Conservation (phyloP, 768 basidiomycete species). For the Rhodotorula taiwanensis region DNA sequence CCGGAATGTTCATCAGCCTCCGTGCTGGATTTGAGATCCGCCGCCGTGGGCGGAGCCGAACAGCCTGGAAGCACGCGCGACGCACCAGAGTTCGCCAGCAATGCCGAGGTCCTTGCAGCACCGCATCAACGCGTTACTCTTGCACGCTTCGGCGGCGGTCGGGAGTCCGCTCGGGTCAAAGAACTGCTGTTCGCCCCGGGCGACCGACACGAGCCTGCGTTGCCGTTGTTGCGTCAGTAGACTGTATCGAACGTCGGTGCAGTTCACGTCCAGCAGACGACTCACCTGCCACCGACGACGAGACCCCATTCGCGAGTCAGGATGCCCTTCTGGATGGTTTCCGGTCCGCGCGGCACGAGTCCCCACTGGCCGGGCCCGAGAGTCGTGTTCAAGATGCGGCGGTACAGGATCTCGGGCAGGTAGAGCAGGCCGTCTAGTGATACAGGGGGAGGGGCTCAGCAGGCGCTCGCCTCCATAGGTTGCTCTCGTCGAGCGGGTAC, state of each 20-base stretch:
- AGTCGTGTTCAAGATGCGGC: conserved; percentile 80
- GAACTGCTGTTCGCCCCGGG: conserved; percentile 93
- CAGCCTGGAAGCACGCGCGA: background rate
- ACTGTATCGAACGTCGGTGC: no score
- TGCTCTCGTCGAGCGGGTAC: conserved; percentile 39
- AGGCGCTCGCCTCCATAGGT: no score
- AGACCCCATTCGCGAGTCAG: conserved; percentile 92
- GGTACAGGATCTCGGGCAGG: conserved; percentile 94
- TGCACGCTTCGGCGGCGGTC: conserved; percentile 89
- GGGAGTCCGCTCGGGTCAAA: conserved; percentile 84
- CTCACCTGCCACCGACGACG: conserved; percentile 81
- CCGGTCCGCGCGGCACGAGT: conserved; percentile 84
- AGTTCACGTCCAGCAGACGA: no score
- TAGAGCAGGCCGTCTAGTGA: conserved; percentile 78
- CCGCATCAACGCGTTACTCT: conserved; percentile 93
- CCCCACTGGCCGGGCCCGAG: conserved; percentile 98
- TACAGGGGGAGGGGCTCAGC: background rate
- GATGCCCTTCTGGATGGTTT: conserved; percentile 75
- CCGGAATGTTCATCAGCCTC: background rate
- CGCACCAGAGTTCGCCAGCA: conserved; percentile 89
- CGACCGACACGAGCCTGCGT: conserved; percentile 81
- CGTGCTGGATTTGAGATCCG: no score
- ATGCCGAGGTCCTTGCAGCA: conserved; percentile 95
- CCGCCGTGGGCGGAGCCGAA: background rate
- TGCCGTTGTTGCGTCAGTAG: no score